Percentiles rank a stretch among this genome's conserved stretches.
phyloP scores from a whole-genome alignment of 2,329 filamentous ascomycete species.

The Colletotrichum orbiculare region DNA sequence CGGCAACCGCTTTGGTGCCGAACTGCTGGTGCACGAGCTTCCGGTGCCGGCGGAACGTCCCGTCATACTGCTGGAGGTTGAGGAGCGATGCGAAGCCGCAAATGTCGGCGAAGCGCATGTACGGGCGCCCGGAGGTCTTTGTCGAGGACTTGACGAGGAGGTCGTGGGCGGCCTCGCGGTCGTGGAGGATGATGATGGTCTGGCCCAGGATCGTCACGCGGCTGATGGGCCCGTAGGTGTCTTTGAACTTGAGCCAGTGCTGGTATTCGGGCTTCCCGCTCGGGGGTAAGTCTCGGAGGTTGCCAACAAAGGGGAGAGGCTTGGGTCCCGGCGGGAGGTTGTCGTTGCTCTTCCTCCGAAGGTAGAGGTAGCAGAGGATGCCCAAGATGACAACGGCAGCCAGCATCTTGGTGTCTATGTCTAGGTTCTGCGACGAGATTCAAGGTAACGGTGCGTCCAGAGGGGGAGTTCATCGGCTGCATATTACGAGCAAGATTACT shows the following conservation, averaged over 20 bases:
- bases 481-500: too few species aligned
- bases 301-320: conserved; percentile 59
- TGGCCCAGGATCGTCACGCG: conserved; percentile 53
- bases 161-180: conserved; percentile 47
- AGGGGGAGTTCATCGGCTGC: too few species aligned
- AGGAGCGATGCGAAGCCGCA: conserved; percentile 43
- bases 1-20: conserved; percentile 42
- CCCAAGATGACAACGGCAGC: too few species aligned
- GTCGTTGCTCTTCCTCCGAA: not conserved
- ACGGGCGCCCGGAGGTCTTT: conserved; percentile 47
- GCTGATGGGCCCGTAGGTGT: conserved; percentile 50
- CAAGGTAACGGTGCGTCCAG: too few species aligned
- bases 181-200: conserved; percentile 54
- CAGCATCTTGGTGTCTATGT: too few species aligned
- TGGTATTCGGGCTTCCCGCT: conserved; percentile 47
- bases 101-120: conserved; percentile 42
- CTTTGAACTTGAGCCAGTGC: conserved; percentile 55
- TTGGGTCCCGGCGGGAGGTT: conserved; percentile 61
- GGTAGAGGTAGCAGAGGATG: not conserved
- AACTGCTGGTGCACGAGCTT: conserved; percentile 43
- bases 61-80: conserved; percentile 39
- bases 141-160: conserved; percentile 49
- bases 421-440: too few species aligned
- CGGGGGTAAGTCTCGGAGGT: conserved; percentile 59
- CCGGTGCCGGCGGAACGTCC: conserved; percentile 40